A percentile compares a stretch with the other conserved stretches of the same genome.
Evolutionary conservation across 2,329 filamentous ascomycete species (phyloP).

Genomic region (Fusarium sp.): DNA sequence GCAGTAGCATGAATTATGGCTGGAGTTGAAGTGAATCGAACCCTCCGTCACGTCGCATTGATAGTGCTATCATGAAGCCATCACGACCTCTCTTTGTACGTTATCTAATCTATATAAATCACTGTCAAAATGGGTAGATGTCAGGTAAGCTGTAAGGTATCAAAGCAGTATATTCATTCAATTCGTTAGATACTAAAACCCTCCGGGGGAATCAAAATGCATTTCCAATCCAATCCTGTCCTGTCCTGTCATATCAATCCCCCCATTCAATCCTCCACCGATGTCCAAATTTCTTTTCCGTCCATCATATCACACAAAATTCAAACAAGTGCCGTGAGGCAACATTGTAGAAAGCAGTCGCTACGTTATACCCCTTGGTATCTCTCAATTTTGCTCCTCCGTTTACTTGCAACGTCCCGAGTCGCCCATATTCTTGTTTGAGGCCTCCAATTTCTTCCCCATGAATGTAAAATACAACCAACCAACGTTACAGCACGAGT

Average conservation of each 20-base stretch:
- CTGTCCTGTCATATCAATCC: background rate
- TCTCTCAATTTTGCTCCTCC: conserved; percentile 33
- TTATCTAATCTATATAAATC: background rate
- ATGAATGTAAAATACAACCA: conserved; percentile 20
- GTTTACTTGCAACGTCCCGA: conserved; percentile 21
- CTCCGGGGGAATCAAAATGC: conserved; percentile 41
- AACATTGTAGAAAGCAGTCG: conserved; percentile 55
- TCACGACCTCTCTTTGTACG: conserved; percentile 4
- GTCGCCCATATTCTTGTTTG: conserved; percentile 15
- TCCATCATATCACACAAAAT: conserved; percentile 35
- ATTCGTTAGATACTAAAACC: conserved; percentile 35
- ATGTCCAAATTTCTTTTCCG: conserved; percentile 3
- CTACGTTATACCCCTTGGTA: conserved; percentile 30
- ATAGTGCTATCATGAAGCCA: conserved; percentile 1
- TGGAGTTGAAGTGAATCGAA: conserved; percentile 6
- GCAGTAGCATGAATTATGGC: background rate
- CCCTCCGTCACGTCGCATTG: background rate
- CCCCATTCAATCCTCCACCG: background rate
- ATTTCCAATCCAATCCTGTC: conserved; percentile 23
- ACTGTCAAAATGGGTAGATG: background rate
- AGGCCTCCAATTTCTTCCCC: background rate
- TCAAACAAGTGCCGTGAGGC: conserved; percentile 60
- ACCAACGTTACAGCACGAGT: conserved; percentile 3
- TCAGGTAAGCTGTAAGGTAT: background rate
- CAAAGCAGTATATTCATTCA: conserved; percentile 33